Base-by-base conservation (phyloP, 495 filamentous ascomycete genomes). In the Penicillium bialowiezense region DNA sequence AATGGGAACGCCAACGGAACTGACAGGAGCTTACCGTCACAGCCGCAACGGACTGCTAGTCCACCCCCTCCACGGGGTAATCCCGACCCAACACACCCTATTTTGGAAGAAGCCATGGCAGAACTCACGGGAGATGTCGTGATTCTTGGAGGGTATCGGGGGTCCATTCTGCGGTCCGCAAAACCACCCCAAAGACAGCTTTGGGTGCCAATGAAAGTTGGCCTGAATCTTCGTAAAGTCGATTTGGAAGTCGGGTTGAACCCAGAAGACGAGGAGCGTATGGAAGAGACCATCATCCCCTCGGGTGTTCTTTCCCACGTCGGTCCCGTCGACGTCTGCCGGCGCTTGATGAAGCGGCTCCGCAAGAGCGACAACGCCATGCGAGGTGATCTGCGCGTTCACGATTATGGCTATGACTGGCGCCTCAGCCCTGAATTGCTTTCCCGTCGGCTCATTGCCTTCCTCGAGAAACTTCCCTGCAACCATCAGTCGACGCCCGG, bases 391-490 rank as follows among this genome's bases (percentile, higher is more conserved):
- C 71, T 97, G 1, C 76, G 90, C 32, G 82, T 97, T 2, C 87
- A 87, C 67, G 85, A 97, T 52, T 98, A 93, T 57, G 91, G 93
- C 24, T 98, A 96, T 60, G 92, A 98, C 64, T 98, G 92, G 92
- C 81, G 93, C 23, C 71, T 98, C 44, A 90, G 87, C 50, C 93
- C 93, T 1, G 79, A 88, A 57, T 69, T 92, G 1, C 77, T 95
- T 2, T 89, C 87, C 1, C 70, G 74, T 8, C 78, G 79, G 41
- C 69, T 98, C 5, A 79, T 86, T 21, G 61, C 73, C 24, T 96
- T 87, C 52, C 71, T 98, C 12, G 82, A 89, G 63, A 73, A 67
- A 5, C 71, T 98, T 2, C 88, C 83, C 1, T 91, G 83, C 34
- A 96, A 97, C 65, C 46, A 50, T 13, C 24, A 43, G 19, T 35